Conservation (phyloP, 1,139 yeast species). For the Protomyces inouyei region DNA sequence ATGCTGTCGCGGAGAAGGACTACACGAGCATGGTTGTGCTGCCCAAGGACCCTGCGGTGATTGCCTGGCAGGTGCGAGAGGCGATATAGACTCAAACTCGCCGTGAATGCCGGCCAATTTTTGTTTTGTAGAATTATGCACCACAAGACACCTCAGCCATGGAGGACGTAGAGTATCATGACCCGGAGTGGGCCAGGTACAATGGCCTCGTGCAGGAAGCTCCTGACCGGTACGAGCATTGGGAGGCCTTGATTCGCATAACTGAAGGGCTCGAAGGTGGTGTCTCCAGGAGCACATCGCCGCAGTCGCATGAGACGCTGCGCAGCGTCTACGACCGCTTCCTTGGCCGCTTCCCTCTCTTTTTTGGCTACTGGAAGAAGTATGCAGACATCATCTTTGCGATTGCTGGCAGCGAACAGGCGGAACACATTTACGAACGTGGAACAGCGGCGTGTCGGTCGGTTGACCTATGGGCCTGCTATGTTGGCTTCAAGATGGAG, state of each 20-base stretch:
- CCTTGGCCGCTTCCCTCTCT: constrained; percentile 58
- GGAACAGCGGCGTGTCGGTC: constrained; percentile 57
- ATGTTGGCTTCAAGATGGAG: constrained; percentile 52
- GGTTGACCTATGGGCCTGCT: constrained; percentile 68
- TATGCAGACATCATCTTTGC: constrained; percentile 65
- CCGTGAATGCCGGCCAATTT: too few species aligned
- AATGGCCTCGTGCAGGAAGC: constrained; percentile 18
- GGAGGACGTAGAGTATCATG: constrained; percentile 25
- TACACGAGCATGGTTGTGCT: constrained; percentile 43
- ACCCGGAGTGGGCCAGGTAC: constrained; percentile 24
- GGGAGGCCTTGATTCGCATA: constrained; percentile 49
- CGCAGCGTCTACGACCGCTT: constrained; percentile 54
- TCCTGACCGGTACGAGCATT: constrained; percentile 36
- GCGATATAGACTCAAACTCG: background rate
- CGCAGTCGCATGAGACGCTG: constrained; percentile 44
- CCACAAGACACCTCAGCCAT: background rate
- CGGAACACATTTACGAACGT: constrained; percentile 50
- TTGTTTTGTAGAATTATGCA: too few species aligned
- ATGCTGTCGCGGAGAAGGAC: constrained; percentile 66
- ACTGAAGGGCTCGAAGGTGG: constrained; percentile 42
- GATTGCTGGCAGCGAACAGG: constrained; percentile 51
- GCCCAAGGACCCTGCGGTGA: constrained; percentile 26
- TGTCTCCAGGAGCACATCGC: constrained; percentile 47
- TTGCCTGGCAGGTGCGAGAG: constrained; percentile 14
- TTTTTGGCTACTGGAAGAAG: constrained; percentile 75